A percentile compares a stretch with the other conserved stretches of the same genome.
Evolutionary conservation across 2,329 filamentous ascomycete species (phyloP).

Genomic region (Orbilia javanica): DNA sequence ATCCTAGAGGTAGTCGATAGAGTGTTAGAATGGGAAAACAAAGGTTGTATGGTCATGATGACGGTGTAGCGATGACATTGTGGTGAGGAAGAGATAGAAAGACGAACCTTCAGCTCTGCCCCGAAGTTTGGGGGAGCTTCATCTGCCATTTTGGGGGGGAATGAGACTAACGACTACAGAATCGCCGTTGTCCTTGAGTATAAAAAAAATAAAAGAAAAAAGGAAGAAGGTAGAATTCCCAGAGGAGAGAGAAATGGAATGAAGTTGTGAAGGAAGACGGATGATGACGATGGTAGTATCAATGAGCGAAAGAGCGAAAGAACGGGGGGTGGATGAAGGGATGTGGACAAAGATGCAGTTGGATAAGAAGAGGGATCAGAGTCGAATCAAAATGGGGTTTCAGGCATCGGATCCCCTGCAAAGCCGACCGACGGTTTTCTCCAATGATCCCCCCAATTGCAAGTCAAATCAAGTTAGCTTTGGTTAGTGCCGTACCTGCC

Average conservation of each 20-base stretch:
- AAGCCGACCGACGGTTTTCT: background rate
- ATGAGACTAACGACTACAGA: too few species aligned
- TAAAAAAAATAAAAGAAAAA: too few species aligned
- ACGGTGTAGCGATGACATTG: background rate
- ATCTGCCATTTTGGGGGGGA: conserved; percentile 65
- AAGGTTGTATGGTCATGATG: background rate
- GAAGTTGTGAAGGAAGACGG: background rate
- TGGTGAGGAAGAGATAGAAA: background rate
- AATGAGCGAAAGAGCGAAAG: background rate
- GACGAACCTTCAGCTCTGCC: conserved; percentile 85
- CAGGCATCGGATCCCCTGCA: background rate
- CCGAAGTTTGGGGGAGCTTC: conserved; percentile 89
- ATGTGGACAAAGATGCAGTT: conserved; percentile 15
- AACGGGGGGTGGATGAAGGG: background rate
- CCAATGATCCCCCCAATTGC: too few species aligned
- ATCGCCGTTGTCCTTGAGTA: too few species aligned
- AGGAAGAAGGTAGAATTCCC: background rate
- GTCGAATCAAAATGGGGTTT: background rate
- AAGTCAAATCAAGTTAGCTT: too few species aligned
- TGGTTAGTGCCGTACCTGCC: too few species aligned
- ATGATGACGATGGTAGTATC: background rate
- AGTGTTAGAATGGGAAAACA: conserved; percentile 26
- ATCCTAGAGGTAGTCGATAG: conserved; percentile 72
- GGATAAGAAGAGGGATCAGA: too few species aligned
- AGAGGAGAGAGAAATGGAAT: background rate